Percentiles rank a stretch among this genome's conserved stretches.
Evolutionary conservation across 371 early-diverging fungal genomes (phyloP).

Genomic region (Chytridium lagenaria): DNA sequence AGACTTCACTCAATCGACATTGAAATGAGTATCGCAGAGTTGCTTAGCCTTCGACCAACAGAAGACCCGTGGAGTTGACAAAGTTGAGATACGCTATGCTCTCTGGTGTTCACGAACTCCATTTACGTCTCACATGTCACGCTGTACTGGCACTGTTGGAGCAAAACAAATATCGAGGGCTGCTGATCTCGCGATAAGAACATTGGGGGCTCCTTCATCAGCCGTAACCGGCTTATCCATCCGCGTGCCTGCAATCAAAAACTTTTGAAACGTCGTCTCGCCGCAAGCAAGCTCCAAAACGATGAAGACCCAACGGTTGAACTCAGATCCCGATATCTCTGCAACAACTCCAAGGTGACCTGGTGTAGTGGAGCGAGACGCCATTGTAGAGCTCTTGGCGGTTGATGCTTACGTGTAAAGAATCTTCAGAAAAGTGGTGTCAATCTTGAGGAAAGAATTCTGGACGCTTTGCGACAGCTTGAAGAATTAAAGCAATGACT

Average conservation of each 20-base stretch:
- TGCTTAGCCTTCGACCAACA: background rate
- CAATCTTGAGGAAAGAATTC: background rate
- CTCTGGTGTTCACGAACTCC: background rate
- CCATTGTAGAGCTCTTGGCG: background rate
- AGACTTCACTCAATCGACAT: background rate
- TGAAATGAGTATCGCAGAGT: background rate
- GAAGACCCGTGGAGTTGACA: background rate
- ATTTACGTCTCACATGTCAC: background rate
- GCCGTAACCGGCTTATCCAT: background rate
- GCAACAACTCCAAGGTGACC: too few relatives aligned
- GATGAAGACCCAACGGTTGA: too few relatives aligned
- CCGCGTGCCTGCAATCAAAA: background rate
- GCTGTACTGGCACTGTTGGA: background rate
- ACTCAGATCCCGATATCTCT: too few relatives aligned
- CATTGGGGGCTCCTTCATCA: background rate
- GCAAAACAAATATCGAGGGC: background rate
- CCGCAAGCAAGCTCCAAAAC: too few relatives aligned
- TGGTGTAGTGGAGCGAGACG: background rate
- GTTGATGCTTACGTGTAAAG: background rate
- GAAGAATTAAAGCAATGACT: background rate
- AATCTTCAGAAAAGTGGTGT: background rate
- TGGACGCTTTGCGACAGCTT: background rate
- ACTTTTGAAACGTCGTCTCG: background rate
- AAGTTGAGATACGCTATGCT: background rate
- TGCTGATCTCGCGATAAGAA: background rate